Evolutionary conservation across 148 eudicot species (phyloP), one percentile per base, ranked within the genome.

Genomic region (Talinum fruticosum): DNA sequence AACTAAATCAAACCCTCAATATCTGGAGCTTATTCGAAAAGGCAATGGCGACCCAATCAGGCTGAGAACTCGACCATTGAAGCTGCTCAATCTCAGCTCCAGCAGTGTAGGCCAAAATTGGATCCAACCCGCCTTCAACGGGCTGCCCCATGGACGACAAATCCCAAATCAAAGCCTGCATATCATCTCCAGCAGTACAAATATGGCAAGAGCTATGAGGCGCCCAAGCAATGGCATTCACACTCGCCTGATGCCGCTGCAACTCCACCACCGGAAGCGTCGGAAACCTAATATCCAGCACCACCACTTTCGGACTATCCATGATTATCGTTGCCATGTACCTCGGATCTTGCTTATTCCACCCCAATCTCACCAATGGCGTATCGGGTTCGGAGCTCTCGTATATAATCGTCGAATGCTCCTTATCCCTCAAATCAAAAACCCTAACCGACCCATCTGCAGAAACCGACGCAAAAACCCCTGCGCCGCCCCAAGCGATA

Each of bases 11-110:
- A 83, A 93, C 97, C 89, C 98, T 87, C 82, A 95, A 84, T 54
- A 95, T 95, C 90, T 95, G 99, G 30, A 95, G 93, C 88, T 95
- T 95, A 80, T 83, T 87, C 21, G 96, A 82, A 75, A 96, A 96
- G 6, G 99, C 99, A 83, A 96, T 93, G 6, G 99, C 99, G 26
- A 96, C 97, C 99, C 99, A 93, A 82, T 95, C 99, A 2, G 99
- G 99, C 86, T 95, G 99, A 0, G 97, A 88, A 4, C 93, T 89
- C 2, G 99, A 95, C 97, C 99, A 95, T 81, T 95, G 99, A 82
- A 95, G 79, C 90, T 95, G 99, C 85, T 95, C 99, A 23, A 95
- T 93, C 86, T 95, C 99, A 0, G 99, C 99, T 30, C 99, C 99
- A 4, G 99, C 96, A 0, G 99, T 92, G 65, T 92, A 95, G 1